Conservation (phyloP, 2,329 filamentous ascomycete species). For the Blastomyces silverae region DNA sequence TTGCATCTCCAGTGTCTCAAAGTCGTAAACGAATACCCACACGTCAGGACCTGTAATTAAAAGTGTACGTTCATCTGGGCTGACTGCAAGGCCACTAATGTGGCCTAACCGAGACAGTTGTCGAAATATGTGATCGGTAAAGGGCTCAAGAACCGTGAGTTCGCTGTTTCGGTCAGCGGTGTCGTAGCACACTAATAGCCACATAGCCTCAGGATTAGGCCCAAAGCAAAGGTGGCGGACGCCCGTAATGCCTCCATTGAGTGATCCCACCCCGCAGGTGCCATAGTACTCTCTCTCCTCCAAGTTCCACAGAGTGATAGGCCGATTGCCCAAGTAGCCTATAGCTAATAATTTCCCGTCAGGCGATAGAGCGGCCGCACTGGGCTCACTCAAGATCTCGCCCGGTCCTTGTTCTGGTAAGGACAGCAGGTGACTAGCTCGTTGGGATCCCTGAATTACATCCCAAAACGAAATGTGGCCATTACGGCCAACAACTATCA, state of each 20-base stretch:
- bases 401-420: conserved; percentile 16
- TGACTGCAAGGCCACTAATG: conserved; percentile 26
- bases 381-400: too few species aligned
- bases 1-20: conserved; percentile 24
- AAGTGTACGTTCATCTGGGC: conserved; percentile 26
- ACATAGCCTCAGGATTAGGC: conserved; percentile 28
- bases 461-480: conserved; percentile 28
- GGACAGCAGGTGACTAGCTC: conserved; percentile 24
- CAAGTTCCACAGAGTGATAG: conserved; percentile 36
- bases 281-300: conserved; percentile 27
- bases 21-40: conserved; percentile 25
- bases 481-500: conserved; percentile 26
- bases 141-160: conserved; percentile 31
- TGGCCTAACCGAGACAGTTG: conserved; percentile 27
- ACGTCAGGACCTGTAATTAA: background rate
- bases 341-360: conserved; percentile 32
- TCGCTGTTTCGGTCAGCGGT: conserved; percentile 28
- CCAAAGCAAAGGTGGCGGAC: conserved; percentile 33
- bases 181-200: conserved; percentile 25
- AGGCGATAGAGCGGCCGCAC: conserved; percentile 24
- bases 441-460: conserved; percentile 21
- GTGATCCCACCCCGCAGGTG: too few species aligned
- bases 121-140: conserved; percentile 24
- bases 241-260: conserved; percentile 22
- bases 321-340: conserved; percentile 15